phyloP scores from a whole-genome alignment of 352 stramenopile genomes.

The Phytophthora hybrid region DNA sequence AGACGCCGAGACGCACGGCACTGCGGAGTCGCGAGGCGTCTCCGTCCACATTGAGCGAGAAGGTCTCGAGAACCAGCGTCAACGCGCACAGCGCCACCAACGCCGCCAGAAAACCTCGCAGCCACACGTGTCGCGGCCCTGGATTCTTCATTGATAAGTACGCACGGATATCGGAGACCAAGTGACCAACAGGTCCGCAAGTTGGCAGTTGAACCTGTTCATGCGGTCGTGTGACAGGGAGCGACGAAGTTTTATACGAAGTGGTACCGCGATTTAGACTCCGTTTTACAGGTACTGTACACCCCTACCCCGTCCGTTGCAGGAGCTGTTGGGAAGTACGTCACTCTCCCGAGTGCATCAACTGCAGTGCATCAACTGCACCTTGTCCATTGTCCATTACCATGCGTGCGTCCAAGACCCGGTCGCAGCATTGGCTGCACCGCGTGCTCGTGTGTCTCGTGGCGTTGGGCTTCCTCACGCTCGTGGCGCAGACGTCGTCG shows the following conservation, averaged over 20 bases:
- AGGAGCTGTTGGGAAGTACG: slow-evolving; percentile 5
- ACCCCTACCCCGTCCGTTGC: too few relatives aligned
- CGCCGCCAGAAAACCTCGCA: slow-evolving; percentile 21
- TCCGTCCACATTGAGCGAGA: slow-evolving; percentile 3
- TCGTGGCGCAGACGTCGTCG: slow-evolving; percentile 29
- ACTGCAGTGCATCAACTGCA: neutral
- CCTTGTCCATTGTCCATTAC: too few relatives aligned
- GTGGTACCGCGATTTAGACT: neutral
- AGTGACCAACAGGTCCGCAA: neutral
- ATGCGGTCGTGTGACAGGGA: neutral
- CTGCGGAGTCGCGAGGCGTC: slow-evolving; percentile 6
- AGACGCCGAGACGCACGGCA: slow-evolving; percentile 10
- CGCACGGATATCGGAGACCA: neutral
- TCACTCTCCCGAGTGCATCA: neutral
- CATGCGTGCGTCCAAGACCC: neutral
- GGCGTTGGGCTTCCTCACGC: slow-evolving; percentile 25
- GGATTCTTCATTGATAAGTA: slow-evolving; percentile 11
- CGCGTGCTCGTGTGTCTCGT: slow-evolving; percentile 25
- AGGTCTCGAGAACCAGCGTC: slow-evolving; percentile 27
- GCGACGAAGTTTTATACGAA: neutral
- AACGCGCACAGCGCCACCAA: slow-evolving; percentile 22
- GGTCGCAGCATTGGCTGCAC: slow-evolving; percentile 24
- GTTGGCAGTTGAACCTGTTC: neutral
- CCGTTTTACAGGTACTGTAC: neutral
- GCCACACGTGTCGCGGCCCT: slow-evolving; percentile 3